Conservation (phyloP, 2,329 filamentous ascomycete genomes). For the Xylaria hypoxylon region DNA sequence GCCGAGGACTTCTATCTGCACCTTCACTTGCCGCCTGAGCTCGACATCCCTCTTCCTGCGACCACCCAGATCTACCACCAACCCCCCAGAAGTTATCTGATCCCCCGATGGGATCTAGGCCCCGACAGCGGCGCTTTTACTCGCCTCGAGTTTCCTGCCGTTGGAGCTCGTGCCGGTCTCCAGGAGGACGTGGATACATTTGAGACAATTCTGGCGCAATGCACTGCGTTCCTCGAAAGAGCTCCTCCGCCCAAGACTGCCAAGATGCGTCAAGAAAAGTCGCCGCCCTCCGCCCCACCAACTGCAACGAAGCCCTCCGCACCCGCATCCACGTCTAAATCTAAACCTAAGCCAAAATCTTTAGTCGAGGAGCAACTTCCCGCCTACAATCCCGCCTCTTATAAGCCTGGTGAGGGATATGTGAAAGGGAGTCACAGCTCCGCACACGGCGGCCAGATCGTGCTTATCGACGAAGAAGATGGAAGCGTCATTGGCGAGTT, state of each 20-base stretch:
- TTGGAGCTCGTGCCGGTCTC: conserved; percentile 76
- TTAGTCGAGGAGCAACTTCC: conserved; percentile 60
- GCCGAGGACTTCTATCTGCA: conserved; percentile 98
- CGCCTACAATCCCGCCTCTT: conserved; percentile 84
- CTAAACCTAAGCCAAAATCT: conserved; percentile 59
- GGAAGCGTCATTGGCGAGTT: conserved; percentile 95
- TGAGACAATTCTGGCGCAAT: conserved; percentile 97
- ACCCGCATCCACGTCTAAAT: conserved; percentile 54
- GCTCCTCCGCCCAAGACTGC: conserved; percentile 69
- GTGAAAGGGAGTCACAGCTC: conserved; percentile 71
- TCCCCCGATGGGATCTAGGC: conserved; percentile 93
- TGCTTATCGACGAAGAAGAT: conserved; percentile 94
- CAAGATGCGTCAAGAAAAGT: conserved; percentile 49
- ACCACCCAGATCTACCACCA: conserved; percentile 98
- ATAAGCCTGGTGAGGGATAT: conserved; percentile 83
- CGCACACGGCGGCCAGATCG: conserved; percentile 78
- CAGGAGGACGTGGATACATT: conserved; percentile 97
- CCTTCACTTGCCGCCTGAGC: conserved; percentile 91
- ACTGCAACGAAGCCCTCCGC: conserved; percentile 44
- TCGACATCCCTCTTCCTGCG: conserved; percentile 91
- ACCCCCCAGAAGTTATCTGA: conserved; percentile 90
- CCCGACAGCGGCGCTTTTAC: conserved; percentile 92
- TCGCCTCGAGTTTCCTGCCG: conserved; percentile 85
- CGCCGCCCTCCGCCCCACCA: conserved; percentile 40
- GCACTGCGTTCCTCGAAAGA: conserved; percentile 92